phyloP scores from a whole-genome alignment of 345 rosid genomes.

The Anacardium occidentale region DNA sequence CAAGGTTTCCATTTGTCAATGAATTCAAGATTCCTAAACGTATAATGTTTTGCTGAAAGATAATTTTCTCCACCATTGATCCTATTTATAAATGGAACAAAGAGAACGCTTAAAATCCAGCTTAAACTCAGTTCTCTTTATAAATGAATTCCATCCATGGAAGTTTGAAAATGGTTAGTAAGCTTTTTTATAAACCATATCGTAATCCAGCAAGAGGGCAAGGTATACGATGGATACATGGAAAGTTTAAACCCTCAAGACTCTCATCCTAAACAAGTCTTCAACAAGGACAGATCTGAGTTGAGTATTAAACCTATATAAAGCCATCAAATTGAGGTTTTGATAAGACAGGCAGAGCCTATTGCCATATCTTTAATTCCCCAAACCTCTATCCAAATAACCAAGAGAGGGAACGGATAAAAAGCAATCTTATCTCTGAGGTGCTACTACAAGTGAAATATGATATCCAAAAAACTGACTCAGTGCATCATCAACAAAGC shows the following conservation, averaged over 20 bases:
- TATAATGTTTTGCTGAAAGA: background rate
- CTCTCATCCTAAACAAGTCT: background rate
- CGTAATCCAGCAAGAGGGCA: background rate
- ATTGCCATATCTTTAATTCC: background rate
- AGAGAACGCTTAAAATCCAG: background rate
- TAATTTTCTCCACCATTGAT: background rate
- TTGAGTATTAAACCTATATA: background rate
- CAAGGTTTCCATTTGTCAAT: background rate
- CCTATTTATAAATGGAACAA: conserved; percentile 1
- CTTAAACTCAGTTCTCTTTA: background rate
- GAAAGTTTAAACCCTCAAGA: background rate
- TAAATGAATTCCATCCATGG: background rate
- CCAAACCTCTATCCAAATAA: background rate
- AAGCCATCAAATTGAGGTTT: background rate
- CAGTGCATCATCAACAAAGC: too few species aligned
- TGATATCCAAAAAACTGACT: too few species aligned
- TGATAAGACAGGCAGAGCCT: background rate
- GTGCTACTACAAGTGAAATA: too few species aligned
- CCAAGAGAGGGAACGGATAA: background rate
- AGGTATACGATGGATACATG: background rate
- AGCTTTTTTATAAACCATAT: background rate
- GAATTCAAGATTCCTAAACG: background rate
- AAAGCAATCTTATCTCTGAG: too few species aligned
- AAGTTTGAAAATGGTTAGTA: background rate
- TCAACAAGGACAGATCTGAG: background rate